Evolutionary conservation across 257 asterid genomes (phyloP).

Genomic region (Verbascum thapsus): DNA sequence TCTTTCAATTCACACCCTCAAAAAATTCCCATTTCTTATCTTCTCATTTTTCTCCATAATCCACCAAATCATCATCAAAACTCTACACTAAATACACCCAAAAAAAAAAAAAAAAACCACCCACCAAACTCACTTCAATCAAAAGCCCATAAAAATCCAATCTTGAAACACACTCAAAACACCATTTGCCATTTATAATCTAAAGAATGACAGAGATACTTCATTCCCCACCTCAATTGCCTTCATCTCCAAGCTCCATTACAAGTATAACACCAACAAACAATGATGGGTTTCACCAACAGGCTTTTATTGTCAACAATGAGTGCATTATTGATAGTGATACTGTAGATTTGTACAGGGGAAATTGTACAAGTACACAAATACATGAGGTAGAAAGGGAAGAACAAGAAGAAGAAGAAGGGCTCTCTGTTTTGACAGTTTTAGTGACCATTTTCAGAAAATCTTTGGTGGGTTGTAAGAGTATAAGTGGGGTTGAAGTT

Average conservation of each 20-base stretch:
- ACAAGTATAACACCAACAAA: slow-evolving; percentile 28
- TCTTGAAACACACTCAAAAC: slow-evolving; percentile 44
- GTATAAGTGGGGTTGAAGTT: slow-evolving; percentile 23
- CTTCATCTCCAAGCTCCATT: slow-evolving; percentile 66
- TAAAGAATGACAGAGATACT: slow-evolving; percentile 56
- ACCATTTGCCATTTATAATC: slow-evolving; percentile 18
- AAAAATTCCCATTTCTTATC: too few species aligned
- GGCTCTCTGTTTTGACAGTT: slow-evolving; percentile 43
- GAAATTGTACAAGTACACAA: slow-evolving; percentile 8
- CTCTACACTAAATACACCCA: slow-evolving; percentile 9
- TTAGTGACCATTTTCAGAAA: slow-evolving; percentile 47
- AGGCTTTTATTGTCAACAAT: slow-evolving; percentile 32
- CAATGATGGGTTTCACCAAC: slow-evolving; percentile 64
- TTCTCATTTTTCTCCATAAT: too few species aligned
- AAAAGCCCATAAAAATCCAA: slow-evolving; percentile 34
- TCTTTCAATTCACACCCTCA: too few species aligned
- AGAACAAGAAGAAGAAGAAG: too few species aligned
- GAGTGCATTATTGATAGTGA: slow-evolving; percentile 30
- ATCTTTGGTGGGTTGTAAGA: slow-evolving; percentile 50
- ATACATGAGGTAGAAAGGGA: slow-evolving; percentile 18
- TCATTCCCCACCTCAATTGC: slow-evolving; percentile 45
- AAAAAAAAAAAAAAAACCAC: slow-evolving; percentile 24
- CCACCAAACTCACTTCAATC: slow-evolving; percentile 50
- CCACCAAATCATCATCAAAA: slow-evolving; percentile 28
- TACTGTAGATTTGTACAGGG: slow-evolving; percentile 41